Evolutionary conservation across 768 basidiomycete species (phyloP).

Genomic region (Candolleomyces efflorescens): DNA sequence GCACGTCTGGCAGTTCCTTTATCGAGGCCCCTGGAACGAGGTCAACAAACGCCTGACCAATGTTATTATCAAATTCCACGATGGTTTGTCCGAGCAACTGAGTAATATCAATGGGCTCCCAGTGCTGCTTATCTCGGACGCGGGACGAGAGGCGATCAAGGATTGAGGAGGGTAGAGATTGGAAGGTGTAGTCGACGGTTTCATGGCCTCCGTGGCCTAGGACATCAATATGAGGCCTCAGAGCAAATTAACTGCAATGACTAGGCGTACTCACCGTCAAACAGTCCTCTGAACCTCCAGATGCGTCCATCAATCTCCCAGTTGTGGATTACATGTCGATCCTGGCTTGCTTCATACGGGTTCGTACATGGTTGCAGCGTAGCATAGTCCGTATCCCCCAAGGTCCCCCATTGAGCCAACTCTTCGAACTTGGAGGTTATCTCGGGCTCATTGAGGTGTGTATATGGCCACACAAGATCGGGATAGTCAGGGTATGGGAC

Average conservation of each 20-base stretch:
- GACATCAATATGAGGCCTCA: not conserved
- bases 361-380: constrained; percentile 45
- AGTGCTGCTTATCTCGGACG: constrained; percentile 6
- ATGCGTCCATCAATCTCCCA: constrained; percentile 33
- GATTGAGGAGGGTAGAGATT: constrained; percentile 25
- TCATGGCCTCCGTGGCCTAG: constrained; percentile 45
- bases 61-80: constrained; percentile 31
- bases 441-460: constrained; percentile 37
- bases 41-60: constrained; percentile 32
- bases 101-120: constrained; percentile 20
- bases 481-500: not conserved
- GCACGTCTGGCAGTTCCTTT: constrained; percentile 30
- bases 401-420: constrained; percentile 27
- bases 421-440: constrained; percentile 38
- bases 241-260: not conserved
- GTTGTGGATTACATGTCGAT: constrained; percentile 38
- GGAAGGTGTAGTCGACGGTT: constrained; percentile 36
- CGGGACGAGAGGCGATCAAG: constrained; percentile 23
- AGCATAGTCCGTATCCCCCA: constrained; percentile 33
- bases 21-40: constrained; percentile 39
- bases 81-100: constrained; percentile 31
- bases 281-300: constrained; percentile 44
- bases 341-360: constrained; percentile 38
- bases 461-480: constrained; percentile 29
- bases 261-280: constrained; percentile 37